Evolutionary conservation across 176 grass and related monocot genomes (phyloP), one percentile per base, ranked within the genome.

Genomic region (Puccinellia tenuiflora): DNA sequence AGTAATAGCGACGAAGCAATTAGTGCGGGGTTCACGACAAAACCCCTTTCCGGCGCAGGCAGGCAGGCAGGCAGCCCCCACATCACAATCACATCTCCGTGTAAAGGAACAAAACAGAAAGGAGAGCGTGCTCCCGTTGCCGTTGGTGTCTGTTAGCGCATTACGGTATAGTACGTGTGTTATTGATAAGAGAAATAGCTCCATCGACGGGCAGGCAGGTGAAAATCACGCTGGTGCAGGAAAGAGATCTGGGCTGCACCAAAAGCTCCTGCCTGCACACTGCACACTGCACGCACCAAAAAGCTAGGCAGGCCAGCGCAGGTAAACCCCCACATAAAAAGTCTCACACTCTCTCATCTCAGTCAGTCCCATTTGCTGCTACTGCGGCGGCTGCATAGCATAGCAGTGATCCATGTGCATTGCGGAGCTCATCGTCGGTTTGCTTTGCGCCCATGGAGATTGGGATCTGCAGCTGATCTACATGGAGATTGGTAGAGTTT

Each of bases 81-180:
- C 71, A 25, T 26, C 62, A 25, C 40, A 22, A n/a, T 31, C 65
- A 26, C 29, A 7, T 22, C 39, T 40, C 63, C 7, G 28, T 17
- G 47, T 40, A 78, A 25, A 85, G 63, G 24, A 28, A 55, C 79
- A 85, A 63, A 70, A 24, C 70, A 76, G 28, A 80, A 73, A 26
- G 68, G 77, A n/a, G 28, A 57, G 79, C 78, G 65, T 30, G 60
- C 70, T 46, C 10, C 67, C 57, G 73, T 75, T 46, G 70, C 16
- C 63, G 64, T 61, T 65, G 67, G 60, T 50, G 76, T 81, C 24
- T 68, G 79, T 5, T 48, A 57, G 35, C 18, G 17, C 65, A 71
- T 55, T 71, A 17, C 65, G 17, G 45, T 47, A 4, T 5, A 16
- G 42, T 43, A 45, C 9, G 43, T 45, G 43, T 45, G n/a, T n/a